These are phyloP conservation scores for Venturia nashicola DNA, from an alignment of 2,329 filamentous ascomycete genomes.

Conservation along the genomic window DNA sequence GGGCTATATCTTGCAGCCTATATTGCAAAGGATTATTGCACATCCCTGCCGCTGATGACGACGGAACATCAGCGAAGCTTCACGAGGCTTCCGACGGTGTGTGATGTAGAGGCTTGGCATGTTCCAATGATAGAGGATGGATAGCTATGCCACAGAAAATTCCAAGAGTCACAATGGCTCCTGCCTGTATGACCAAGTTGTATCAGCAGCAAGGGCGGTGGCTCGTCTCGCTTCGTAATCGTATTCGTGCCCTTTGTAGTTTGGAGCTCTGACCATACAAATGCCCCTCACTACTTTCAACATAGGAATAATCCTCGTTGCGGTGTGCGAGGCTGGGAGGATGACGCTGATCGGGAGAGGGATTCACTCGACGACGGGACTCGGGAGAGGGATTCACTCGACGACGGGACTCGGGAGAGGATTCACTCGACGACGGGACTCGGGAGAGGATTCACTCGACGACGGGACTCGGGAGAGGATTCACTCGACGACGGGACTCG, in stretches of 20 bases:
- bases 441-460: too few relatives aligned
- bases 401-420: too few relatives aligned
- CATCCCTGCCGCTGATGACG: not conserved
- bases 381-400: too few relatives aligned
- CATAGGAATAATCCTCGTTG: not conserved
- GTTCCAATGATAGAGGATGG: too few relatives aligned
- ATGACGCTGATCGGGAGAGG: not conserved
- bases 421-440: too few relatives aligned
- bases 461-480: too few relatives aligned
- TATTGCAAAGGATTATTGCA: not conserved
- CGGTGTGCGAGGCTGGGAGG: conserved; percentile 4
- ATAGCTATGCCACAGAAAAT: too few relatives aligned
- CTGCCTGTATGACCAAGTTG: not conserved
- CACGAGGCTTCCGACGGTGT: not conserved
- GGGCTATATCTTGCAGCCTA: too few relatives aligned
- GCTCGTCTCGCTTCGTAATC: not conserved
- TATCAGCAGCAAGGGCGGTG: not conserved
- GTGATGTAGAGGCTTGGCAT: not conserved
- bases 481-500: too few relatives aligned
- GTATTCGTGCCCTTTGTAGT: not conserved
- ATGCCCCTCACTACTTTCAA: conserved; percentile 1
- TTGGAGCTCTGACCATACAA: not conserved
- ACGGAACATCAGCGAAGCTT: not conserved
- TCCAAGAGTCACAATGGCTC: not conserved
- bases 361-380: too few relatives aligned